Evolutionary conservation across 2,329 filamentous ascomycete genomes (phyloP).

Genomic region (Aspergillus ruber): DNA sequence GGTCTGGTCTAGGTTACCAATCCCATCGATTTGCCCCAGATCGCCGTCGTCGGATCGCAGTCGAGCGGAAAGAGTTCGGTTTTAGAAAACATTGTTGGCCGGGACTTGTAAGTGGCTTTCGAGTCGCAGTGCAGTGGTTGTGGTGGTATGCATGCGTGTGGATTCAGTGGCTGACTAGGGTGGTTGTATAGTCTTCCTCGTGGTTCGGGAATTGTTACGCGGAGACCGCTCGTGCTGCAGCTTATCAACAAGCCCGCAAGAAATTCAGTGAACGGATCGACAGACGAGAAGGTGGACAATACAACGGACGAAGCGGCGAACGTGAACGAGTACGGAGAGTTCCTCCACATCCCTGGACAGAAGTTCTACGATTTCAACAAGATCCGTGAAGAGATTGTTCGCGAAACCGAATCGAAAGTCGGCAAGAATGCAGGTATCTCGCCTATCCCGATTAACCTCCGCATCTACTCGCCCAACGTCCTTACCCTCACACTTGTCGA

Average conservation of each 20-base stretch:
- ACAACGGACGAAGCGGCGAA: slow-evolving; percentile 83
- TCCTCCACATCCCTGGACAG: slow-evolving; percentile 92
- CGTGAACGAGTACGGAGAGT: slow-evolving; percentile 95
- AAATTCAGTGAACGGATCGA: slow-evolving; percentile 65
- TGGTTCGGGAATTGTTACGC: slow-evolving; percentile 94
- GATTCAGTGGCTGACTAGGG: slow-evolving; percentile 19
- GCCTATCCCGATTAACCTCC: slow-evolving; percentile 90
- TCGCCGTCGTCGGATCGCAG: slow-evolving; percentile 95
- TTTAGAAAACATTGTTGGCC: slow-evolving; percentile 94
- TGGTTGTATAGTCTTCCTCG: slow-evolving; percentile 67
- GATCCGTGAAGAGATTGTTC: slow-evolving; percentile 94
- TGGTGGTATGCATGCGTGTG: slow-evolving; percentile 1
- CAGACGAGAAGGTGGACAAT: slow-evolving; percentile 56
- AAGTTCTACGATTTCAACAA: slow-evolving; percentile 98
- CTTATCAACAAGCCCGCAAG: slow-evolving; percentile 80
- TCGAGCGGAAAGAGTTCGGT: slow-evolving; percentile 99
- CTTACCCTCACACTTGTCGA: slow-evolving; percentile 94
- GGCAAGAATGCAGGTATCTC: slow-evolving; percentile 95
- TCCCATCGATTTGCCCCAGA: slow-evolving; percentile 97
- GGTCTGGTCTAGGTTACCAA: slow-evolving; percentile 69
- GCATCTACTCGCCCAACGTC: slow-evolving; percentile 97
- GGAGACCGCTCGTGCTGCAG: slow-evolving; percentile 91
- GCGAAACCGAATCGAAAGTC: slow-evolving; percentile 94
- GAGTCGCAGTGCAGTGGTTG: slow-evolving; percentile 9
- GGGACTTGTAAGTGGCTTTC: slow-evolving; percentile 76